Evolutionary conservation across 208 protist species (phyloP).

Genomic region (Leishmania lainsoni): DNA sequence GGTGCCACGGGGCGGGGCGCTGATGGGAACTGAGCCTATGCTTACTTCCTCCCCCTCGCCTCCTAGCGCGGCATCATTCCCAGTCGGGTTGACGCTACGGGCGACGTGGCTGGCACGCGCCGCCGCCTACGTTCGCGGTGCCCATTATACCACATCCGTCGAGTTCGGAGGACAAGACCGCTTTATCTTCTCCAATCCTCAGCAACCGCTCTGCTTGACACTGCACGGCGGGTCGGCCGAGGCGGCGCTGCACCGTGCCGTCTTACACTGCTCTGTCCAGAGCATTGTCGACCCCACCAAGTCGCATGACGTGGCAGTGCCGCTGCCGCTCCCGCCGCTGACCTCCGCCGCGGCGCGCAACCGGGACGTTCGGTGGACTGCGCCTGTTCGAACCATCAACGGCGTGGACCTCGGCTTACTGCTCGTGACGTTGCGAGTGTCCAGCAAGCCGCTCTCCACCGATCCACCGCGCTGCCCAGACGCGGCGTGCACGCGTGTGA

Average conservation of each 20-base stretch:
- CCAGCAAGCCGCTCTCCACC: slow-evolving; percentile 51
- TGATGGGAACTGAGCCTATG: slow-evolving; percentile 11
- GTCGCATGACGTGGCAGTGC: slow-evolving; percentile 58
- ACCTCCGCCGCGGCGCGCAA: slow-evolving; percentile 44
- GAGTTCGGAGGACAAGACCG: slow-evolving; percentile 68
- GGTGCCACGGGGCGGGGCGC: slow-evolving; percentile 68
- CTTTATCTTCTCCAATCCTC: slow-evolving; percentile 34
- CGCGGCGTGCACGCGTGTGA: slow-evolving; percentile 60
- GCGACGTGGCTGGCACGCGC: slow-evolving; percentile 68
- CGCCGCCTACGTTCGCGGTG: slow-evolving; percentile 41
- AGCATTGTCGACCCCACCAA: slow-evolving; percentile 42
- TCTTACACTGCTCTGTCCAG: slow-evolving; percentile 79
- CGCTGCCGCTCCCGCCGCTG: slow-evolving; percentile 66
- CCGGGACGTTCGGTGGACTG: slow-evolving; percentile 76
- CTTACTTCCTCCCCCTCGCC: background rate
- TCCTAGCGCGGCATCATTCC: slow-evolving; percentile 26
- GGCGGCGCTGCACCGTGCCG: slow-evolving; percentile 18
- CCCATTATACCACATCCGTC: slow-evolving; percentile 68
- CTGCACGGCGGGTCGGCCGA: slow-evolving; percentile 27
- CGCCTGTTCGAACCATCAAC: slow-evolving; percentile 60
- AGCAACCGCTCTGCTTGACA: slow-evolving; percentile 38
- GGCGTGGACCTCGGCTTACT: slow-evolving; percentile 74
- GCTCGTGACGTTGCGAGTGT: slow-evolving; percentile 61
- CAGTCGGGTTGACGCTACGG: slow-evolving; percentile 73
- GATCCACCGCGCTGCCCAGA: slow-evolving; percentile 49